Percentiles rank a stretch among this genome's conserved stretches.
These are phyloP conservation scores for Nematodospora valgi DNA, from an alignment of 805 yeast species.

Conservation along the genomic window DNA sequence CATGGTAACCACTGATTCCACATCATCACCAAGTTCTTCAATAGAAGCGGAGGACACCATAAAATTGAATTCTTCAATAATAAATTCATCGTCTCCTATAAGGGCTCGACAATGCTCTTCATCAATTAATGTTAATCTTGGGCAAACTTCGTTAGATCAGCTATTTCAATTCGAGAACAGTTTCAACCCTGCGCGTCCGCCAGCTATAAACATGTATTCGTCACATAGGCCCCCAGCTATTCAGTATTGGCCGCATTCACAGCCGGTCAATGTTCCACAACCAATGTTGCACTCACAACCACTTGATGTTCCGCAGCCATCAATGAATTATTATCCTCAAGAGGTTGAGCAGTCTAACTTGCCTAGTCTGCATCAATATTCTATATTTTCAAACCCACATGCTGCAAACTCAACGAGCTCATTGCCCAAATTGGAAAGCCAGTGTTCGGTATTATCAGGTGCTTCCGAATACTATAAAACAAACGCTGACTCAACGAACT, in stretches of 20 bases:
- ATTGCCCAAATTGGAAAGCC: conserved; percentile 1
- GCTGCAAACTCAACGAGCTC: background rate
- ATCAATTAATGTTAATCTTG: background rate
- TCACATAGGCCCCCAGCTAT: background rate
- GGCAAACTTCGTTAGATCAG: background rate
- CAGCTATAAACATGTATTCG: background rate
- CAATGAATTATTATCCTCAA: background rate
- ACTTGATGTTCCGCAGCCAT: background rate
- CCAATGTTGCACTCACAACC: background rate
- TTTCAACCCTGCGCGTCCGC: background rate
- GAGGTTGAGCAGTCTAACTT: background rate
- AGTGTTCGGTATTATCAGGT: background rate
- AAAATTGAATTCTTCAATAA: conserved; percentile 12
- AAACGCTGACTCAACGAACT: conserved; percentile 2
- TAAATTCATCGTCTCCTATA: conserved; percentile 1
- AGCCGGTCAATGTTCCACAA: background rate
- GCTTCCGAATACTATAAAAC: conserved; percentile 3
- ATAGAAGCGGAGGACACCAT: conserved; percentile 21
- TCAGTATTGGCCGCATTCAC: background rate
- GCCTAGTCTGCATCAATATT: background rate
- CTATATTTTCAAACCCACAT: conserved; percentile 7
- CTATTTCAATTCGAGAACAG: conserved; percentile 4
- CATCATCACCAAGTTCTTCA: conserved; percentile 18
- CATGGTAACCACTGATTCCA: conserved; percentile 7
- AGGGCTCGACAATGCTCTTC: background rate